Base-by-base conservation (phyloP, 768 basidiomycete species). In the Boletus huronensis region DNA sequence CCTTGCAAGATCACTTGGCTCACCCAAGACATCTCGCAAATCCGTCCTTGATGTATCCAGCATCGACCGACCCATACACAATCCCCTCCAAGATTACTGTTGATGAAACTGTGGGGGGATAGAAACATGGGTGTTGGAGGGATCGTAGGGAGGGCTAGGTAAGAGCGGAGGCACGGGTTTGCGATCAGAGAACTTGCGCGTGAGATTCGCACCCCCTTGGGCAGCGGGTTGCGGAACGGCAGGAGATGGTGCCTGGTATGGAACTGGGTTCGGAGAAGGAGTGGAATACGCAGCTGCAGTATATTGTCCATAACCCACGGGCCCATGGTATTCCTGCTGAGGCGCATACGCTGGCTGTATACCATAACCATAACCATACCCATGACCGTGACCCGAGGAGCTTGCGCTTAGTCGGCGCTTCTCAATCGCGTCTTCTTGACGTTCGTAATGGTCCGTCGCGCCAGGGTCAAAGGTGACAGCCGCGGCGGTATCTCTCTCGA, bases 391-490 rank as follows among this genome's bases (percentile, higher is more conserved):
- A 8, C 65, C 61, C 8, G 62, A 67, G 5, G 71, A 65, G 41
- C 67, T 62, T 5, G 40, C 48, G 38, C 69, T 70, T 28, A 63
- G 13, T 14, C 62, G 50, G 28, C 19, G 59, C 34, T 70, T 72
- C 34, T 65, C 62, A 0, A 59, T 28, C 11, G 43, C 35, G 21
- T 42, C 38, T 54, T 54, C 64, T 14, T 63, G 58, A 42, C 57
- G 64, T 50, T 67, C 70, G 48, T 68, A 71, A 52, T 29, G 59
- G 19, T 57, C 67, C 47, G 50, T 60, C 60, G 38, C 65, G 57
- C 53, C 66, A 48, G 61, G 82, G 70, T 84, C 81, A 56, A 84
- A 84, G 6, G 76, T 77, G 19, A 84, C 67, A 0, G 82, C 80
- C 16, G 79, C 77, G 4, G 77, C 66, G 6, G 60, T 35, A 32